Evolutionary conservation across 2,329 filamentous ascomycete species (phyloP).

Genomic region (Neofusicoccum kwambonambiense): DNA sequence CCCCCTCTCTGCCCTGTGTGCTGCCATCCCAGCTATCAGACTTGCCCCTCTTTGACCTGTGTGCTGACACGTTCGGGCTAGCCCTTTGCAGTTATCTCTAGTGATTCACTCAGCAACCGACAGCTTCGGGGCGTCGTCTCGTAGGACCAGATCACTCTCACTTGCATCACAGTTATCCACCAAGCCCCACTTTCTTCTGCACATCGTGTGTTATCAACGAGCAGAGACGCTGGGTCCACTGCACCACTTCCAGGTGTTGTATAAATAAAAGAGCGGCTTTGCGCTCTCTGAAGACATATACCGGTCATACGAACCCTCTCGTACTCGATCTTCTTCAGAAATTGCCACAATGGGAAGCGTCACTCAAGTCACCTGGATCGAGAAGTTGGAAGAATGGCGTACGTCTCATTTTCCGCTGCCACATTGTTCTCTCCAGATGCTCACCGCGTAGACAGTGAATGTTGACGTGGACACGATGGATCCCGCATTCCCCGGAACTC

Average conservation of each 20-base stretch:
- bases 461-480: conserved; percentile 56
- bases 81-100: background rate
- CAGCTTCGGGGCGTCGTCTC: background rate
- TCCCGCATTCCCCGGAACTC: conserved; percentile 47
- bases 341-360: conserved; percentile 34
- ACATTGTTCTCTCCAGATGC: background rate
- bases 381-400: conserved; percentile 46
- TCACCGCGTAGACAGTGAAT: conserved; percentile 39
- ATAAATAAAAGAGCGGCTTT: background rate
- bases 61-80: conserved; percentile 19
- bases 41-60: conserved; percentile 28
- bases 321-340: background rate
- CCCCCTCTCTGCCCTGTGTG: background rate
- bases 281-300: background rate
- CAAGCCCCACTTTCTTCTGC: background rate
- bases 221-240: background rate
- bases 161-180: background rate
- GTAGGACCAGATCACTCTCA: background rate
- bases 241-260: background rate
- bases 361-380: conserved; percentile 39
- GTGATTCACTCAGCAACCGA: background rate
- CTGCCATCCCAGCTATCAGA: background rate
- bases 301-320: background rate
- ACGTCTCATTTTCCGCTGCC: conserved; percentile 19
- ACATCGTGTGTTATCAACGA: background rate